Evolutionary conservation across 805 yeast species (phyloP).

Genomic region (Ogataea dorogensis): DNA sequence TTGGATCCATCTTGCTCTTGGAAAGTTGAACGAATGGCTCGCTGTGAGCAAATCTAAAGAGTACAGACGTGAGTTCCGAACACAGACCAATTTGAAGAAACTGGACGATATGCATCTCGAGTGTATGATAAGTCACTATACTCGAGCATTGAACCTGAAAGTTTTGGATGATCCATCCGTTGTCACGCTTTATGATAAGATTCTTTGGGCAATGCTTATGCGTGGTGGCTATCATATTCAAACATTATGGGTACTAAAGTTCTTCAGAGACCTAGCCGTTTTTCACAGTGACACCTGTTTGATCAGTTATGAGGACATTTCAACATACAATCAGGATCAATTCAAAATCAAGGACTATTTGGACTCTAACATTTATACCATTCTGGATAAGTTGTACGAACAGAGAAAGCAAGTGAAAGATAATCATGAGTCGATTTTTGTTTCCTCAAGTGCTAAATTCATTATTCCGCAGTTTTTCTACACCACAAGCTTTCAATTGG

Average conservation of each 20-base stretch:
- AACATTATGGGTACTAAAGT: conserved; percentile 42
- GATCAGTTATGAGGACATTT: conserved; percentile 19
- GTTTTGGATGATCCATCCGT: conserved; percentile 39
- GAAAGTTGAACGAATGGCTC: conserved; percentile 19
- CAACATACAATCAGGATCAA: conserved; percentile 13
- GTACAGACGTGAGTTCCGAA: conserved; percentile 6
- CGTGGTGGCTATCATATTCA: conserved; percentile 45
- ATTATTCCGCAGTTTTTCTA: conserved; percentile 20
- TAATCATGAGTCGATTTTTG: conserved; percentile 13
- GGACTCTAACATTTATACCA: conserved; percentile 6
- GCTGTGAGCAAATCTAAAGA: conserved; percentile 11
- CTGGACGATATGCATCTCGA: conserved; percentile 24
- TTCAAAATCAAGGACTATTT: conserved; percentile 16
- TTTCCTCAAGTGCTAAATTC: conserved; percentile 13
- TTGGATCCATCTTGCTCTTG: conserved; percentile 15
- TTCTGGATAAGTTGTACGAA: conserved; percentile 17
- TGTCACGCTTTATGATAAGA: conserved; percentile 35
- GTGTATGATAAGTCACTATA: conserved; percentile 40
- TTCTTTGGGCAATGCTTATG: conserved; percentile 42
- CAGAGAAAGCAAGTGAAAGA: conserved; percentile 16
- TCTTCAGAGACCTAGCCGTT: conserved; percentile 31
- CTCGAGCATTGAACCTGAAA: conserved; percentile 35
- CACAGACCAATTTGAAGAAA: conserved; percentile 7
- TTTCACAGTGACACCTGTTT: conserved; percentile 20
- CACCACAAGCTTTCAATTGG: conserved; percentile 9